These are phyloP conservation scores for Wickerhamomyces subpelliculosus DNA, from an alignment of 805 yeast species.

Conservation along the genomic window DNA sequence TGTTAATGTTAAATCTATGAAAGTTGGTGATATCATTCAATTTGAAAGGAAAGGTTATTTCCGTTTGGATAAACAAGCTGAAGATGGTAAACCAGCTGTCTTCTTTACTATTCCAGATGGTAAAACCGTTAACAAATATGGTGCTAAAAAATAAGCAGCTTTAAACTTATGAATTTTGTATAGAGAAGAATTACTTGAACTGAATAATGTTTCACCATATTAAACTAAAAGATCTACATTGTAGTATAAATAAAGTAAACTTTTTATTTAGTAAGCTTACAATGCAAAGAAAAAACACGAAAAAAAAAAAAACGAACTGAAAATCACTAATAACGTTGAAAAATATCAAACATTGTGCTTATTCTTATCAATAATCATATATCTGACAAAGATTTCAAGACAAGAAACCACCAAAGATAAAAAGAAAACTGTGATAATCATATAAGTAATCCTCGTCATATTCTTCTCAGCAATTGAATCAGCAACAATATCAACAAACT, in stretches of 20 bases:
- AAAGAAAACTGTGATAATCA: constrained; percentile 77
- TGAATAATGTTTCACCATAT: too few relatives aligned
- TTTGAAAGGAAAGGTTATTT: constrained; percentile 96
- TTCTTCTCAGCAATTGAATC: constrained; percentile 92
- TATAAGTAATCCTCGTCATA: constrained; percentile 86
- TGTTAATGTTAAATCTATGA: constrained; percentile 64
- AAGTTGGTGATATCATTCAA: constrained; percentile 84
- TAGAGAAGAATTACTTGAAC: neutral
- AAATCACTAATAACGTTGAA: neutral
- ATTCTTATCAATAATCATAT: constrained; percentile 32
- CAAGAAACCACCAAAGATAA: constrained; percentile 72
- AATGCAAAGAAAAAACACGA: too few relatives aligned
- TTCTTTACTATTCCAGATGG: constrained; percentile 97
- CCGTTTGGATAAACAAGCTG: constrained; percentile 60
- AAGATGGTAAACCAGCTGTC: constrained; percentile 57
- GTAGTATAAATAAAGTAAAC: too few relatives aligned
- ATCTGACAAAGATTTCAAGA: constrained; percentile 59
- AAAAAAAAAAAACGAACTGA: too few relatives aligned
- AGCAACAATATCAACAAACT: constrained; percentile 85
- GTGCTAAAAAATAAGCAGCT: constrained; percentile 48
- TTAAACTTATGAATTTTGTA: too few relatives aligned
- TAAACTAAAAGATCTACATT: too few relatives aligned
- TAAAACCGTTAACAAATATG: constrained; percentile 70
- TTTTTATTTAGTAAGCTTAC: too few relatives aligned
- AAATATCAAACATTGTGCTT: neutral